Evolutionary conservation across 1,284 basidiomycete genomes (phyloP), one percentile per base, ranked within the genome.

Genomic region (Ganoderma leucocontextum): DNA sequence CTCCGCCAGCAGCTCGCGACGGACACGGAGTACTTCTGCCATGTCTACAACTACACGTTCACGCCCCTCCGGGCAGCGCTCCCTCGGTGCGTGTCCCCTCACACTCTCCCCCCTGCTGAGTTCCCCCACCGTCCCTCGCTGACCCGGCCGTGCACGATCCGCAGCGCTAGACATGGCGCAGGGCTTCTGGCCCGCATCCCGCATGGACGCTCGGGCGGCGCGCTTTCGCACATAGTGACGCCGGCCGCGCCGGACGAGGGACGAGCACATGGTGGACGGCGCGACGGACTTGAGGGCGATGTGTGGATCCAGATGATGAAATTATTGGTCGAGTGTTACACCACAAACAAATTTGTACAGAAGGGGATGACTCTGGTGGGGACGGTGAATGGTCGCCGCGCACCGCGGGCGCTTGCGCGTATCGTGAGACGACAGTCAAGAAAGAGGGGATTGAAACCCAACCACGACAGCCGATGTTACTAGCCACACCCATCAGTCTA

Each of bases 41-140:
- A 90, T 71, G 95, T 98, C 12, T 99, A 99, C 82, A 88, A 88
- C 73, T 93, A 92, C 80, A 94, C 95, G 0, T 99, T 98, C 91
- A 35, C 89, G 92, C 68, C 79, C 84, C 22, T 90, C 93, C 65
- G 96, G 96, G 0, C 91, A 89, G 76, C 84, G 92, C 61, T 92
- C 89, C 79, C 83, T 94, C 59, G 86, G 90, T 89, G 71, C 64
- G 86, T 60, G 49, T n/a, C 36, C 22, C 35, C 36, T 29, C 33
- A 13, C 58, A 10, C 44, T 12, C 25, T n/a, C n/a, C 3, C 22
- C 42, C 4, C 1, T n/a, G 9, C 15, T 33, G 29, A 29, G 29
- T n/a, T 29, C 19, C 35, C 4, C 25, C 22, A 25, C 47, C 8
- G 47, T 52, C 9, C 9, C 33, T 17, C 9, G 55, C 35, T 38